These are phyloP conservation scores for Notholithocarpus densiflorus DNA, from an alignment of 306 rosid species.

Conservation along the genomic window DNA sequence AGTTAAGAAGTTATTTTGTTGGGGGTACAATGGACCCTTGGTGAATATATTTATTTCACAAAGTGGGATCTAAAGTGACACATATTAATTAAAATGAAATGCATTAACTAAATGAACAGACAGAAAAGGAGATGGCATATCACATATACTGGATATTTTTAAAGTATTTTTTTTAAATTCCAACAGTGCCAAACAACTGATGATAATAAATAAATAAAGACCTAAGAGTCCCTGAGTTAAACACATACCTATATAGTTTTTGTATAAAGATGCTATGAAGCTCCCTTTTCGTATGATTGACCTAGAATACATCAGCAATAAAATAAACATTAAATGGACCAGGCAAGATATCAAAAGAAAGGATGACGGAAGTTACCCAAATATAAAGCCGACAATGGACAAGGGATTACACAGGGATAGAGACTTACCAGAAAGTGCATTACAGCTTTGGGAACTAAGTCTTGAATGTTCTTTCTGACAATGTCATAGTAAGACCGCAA, in stretches of 20 bases:
- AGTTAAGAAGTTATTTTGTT: background rate
- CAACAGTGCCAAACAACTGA: background rate
- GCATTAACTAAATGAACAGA: no score
- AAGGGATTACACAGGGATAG: background rate
- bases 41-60: background rate
- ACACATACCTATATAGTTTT: conserved; percentile 35
- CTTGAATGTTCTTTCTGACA: conserved; percentile 43
- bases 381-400: background rate
- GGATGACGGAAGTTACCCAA: background rate
- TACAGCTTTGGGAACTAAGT: conserved; percentile 45
- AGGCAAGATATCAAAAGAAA: background rate
- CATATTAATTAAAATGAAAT: background rate
- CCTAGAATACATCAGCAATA: conserved; percentile 26
- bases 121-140: no score
- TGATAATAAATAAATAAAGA: background rate
- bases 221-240: background rate
- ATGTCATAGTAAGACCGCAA: conserved; percentile 43
- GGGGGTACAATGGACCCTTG: background rate
- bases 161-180: background rate
- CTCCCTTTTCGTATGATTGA: conserved; percentile 33
- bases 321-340: background rate
- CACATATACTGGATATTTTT: background rate
- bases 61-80: background rate
- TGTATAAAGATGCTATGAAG: conserved; percentile 27
- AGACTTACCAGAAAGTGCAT: conserved; percentile 45